phyloP scores from a whole-genome alignment of 768 basidiomycete genomes.

The Amanita fuliginea region DNA sequence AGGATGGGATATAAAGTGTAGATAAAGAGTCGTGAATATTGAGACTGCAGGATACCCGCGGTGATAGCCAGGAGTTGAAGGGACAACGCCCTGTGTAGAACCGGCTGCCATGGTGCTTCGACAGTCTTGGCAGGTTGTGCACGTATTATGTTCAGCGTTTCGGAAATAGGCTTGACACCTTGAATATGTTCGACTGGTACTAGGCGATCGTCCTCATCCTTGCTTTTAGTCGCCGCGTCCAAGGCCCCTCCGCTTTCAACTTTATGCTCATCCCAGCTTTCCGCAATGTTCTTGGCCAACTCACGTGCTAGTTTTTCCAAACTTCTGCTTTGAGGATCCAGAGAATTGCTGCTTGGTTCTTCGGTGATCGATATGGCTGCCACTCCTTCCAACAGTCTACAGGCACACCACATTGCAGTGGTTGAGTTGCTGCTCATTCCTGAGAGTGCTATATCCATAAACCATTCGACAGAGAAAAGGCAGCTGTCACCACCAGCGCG shows the following conservation, averaged over 20 bases:
- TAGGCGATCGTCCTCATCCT: slow-evolving; percentile 19
- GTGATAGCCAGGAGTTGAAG: slow-evolving; percentile 68
- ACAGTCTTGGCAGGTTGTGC: slow-evolving; percentile 17
- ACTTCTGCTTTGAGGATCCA: slow-evolving; percentile 30
- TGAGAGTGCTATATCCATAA: slow-evolving; percentile 41
- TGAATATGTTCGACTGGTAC: slow-evolving; percentile 46
- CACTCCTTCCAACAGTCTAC: slow-evolving; percentile 65
- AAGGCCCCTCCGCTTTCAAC: slow-evolving; percentile 14
- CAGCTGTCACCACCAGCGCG: slow-evolving; percentile 54
- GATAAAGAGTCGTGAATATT: slow-evolving; percentile 66
- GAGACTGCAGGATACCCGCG: slow-evolving; percentile 60
- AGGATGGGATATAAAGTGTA: slow-evolving; percentile 79
- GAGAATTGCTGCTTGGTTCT: slow-evolving; percentile 14
- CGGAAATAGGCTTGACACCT: slow-evolving; percentile 54
- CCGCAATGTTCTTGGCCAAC: slow-evolving; percentile 51
- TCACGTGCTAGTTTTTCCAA: slow-evolving; percentile 56
- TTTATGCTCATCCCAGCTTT: slow-evolving; percentile 55
- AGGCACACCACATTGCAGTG: slow-evolving; percentile 79
- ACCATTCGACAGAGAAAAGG: slow-evolving; percentile 78
- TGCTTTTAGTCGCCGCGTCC: slow-evolving; percentile 7
- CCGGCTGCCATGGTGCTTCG: slow-evolving; percentile 31
- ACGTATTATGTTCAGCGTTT: slow-evolving; percentile 40
- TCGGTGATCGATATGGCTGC: slow-evolving; percentile 33
- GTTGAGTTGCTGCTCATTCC: slow-evolving; percentile 37
- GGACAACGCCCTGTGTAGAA: slow-evolving; percentile 59